Evolutionary conservation across 1,139 yeast species (phyloP).

Genomic region (Spathaspora sp.): DNA sequence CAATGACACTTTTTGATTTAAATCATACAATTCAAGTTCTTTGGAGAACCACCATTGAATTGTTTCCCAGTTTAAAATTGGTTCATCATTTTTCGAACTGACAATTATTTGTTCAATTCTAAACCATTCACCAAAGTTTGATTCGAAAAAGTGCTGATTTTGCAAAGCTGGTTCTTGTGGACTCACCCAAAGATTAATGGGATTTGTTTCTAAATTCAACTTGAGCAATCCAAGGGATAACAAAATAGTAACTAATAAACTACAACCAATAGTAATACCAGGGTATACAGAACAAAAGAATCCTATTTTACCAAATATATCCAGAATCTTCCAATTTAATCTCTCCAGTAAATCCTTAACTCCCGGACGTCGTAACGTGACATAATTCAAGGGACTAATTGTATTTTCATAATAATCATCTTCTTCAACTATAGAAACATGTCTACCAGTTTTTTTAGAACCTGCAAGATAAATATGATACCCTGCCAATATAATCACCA

Average conservation of each 20-base stretch:
- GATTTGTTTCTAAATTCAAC: conserved; percentile 70
- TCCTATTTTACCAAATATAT: conserved; percentile 48
- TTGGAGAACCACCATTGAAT: conserved; percentile 86
- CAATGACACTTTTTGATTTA: conserved; percentile 34
- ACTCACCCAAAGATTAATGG: conserved; percentile 87
- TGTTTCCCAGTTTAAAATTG: conserved; percentile 62
- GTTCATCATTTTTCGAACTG: conserved; percentile 63
- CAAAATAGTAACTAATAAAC: conserved; percentile 43
- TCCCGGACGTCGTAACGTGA: conserved; percentile 12
- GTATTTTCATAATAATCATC: conserved; percentile 22
- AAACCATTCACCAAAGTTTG: conserved; percentile 87
- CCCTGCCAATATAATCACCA: conserved; percentile 36
- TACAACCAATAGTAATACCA: conserved; percentile 45
- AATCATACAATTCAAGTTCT: conserved; percentile 52
- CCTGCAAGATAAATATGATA: conserved; percentile 35
- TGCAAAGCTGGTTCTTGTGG: conserved; percentile 69
- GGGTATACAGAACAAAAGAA: conserved; percentile 60
- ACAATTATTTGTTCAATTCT: conserved; percentile 83
- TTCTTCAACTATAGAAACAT: conserved; percentile 10
- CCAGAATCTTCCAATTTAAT: conserved; percentile 20
- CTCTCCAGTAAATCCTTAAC: conserved; percentile 13
- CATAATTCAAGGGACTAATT: conserved; percentile 16
- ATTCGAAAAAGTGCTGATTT: conserved; percentile 71
- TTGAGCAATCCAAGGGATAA: conserved; percentile 54
- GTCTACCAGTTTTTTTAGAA: conserved; percentile 10